Conservation (phyloP, 2,329 filamentous ascomycete genomes). For the Cordyceps farinosa region DNA sequence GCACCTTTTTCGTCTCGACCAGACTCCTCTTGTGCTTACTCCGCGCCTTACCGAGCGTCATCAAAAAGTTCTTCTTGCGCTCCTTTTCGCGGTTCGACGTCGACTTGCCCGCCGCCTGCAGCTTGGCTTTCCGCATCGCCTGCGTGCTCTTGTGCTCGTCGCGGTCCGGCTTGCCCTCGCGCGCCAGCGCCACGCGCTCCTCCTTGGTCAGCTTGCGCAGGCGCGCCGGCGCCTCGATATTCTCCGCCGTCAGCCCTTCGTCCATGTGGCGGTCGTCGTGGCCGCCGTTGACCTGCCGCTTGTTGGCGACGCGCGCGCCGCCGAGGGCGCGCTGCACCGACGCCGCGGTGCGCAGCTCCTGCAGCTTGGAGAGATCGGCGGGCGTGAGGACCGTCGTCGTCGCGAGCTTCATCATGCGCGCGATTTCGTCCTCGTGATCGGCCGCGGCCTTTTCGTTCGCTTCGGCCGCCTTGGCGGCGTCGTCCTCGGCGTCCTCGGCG, state of each 20-base stretch:
- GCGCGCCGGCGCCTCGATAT: slow-evolving; percentile 82
- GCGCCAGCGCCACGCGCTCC: slow-evolving; percentile 78
- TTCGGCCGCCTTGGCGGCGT: slow-evolving; percentile 32
- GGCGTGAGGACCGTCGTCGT: slow-evolving; percentile 92
- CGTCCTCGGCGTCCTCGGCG: slow-evolving; percentile 21
- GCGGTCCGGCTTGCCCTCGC: slow-evolving; percentile 74
- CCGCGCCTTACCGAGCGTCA: slow-evolving; percentile 96
- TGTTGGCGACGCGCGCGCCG: slow-evolving; percentile 42
- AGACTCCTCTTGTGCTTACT: slow-evolving; percentile 93
- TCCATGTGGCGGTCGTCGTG: slow-evolving; percentile 66
- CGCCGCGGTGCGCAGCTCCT: slow-evolving; percentile 75
- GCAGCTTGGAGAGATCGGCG: slow-evolving; percentile 90
- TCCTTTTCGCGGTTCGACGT: slow-evolving; percentile 97
- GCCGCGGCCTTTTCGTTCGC: slow-evolving; percentile 21
- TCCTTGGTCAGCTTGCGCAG: slow-evolving; percentile 85
- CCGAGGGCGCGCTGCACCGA: slow-evolving; percentile 63
- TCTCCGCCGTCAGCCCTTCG: slow-evolving; percentile 82
- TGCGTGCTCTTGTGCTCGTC: slow-evolving; percentile 82
- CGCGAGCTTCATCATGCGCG: slow-evolving; percentile 69
- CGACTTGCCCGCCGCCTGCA: slow-evolving; percentile 86
- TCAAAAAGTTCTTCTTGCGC: slow-evolving; percentile 96
- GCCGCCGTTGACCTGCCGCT: slow-evolving; percentile 36
- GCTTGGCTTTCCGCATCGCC: slow-evolving; percentile 80
- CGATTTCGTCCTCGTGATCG: slow-evolving; percentile 40
- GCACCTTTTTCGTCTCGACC: slow-evolving; percentile 74